phyloP scores from a whole-genome alignment of 2,329 filamentous ascomycete species.

The Leptographium wingfieldii region DNA sequence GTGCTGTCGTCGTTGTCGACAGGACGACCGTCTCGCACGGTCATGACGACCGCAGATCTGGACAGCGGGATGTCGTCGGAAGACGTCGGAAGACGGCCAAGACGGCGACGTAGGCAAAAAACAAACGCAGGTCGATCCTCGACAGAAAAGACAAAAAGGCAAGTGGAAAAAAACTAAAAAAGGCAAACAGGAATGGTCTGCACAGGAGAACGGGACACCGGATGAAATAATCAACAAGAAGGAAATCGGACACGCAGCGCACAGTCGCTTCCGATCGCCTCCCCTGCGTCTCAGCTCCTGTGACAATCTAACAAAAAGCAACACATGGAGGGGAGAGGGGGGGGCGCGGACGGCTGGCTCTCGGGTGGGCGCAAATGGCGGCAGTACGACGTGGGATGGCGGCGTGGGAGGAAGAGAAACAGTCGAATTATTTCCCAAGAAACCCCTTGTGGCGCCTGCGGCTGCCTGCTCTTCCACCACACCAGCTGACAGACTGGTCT shows the following conservation, averaged over 20 bases:
- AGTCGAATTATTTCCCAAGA: background rate
- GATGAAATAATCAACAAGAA: background rate
- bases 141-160: no score
- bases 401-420: background rate
- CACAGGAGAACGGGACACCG: no score
- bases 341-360: background rate
- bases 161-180: no score
- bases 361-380: background rate
- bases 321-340: background rate
- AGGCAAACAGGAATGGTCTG: no score
- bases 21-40: background rate
- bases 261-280: background rate
- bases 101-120: no score
- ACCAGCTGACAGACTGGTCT: background rate
- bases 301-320: background rate
- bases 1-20: background rate
- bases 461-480: background rate
- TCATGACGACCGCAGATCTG: background rate
- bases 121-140: no score
- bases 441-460: background rate
- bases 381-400: background rate
- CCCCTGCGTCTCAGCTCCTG: background rate
- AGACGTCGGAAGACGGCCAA: no score
- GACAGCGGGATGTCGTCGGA: background rate
- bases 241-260: background rate